Evolutionary conservation across 2,329 filamentous ascomycete species (phyloP).

Genomic region (Hypomyces rosellus): DNA sequence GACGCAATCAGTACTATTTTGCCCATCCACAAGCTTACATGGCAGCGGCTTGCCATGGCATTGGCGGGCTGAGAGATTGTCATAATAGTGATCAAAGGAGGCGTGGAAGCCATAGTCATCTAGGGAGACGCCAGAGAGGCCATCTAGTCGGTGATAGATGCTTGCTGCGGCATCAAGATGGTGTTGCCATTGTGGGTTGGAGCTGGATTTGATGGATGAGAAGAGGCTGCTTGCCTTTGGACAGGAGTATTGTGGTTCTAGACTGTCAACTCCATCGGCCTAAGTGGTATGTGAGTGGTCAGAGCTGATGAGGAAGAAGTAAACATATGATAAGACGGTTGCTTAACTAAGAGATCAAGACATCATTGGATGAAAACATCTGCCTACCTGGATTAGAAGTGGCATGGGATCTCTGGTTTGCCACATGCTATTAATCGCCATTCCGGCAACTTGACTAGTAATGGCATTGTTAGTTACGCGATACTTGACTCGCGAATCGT

Average conservation of each 20-base stretch:
- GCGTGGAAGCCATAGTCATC: conserved; percentile 58
- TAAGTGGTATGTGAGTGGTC: conserved; percentile 14
- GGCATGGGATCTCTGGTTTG: conserved; percentile 35
- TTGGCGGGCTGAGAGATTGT: conserved; percentile 72
- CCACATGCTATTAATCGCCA: conserved; percentile 68
- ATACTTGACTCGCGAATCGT: conserved; percentile 47
- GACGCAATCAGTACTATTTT: conserved; percentile 51
- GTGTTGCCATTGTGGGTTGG: conserved; percentile 49
- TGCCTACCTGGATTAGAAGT: conserved; percentile 38
- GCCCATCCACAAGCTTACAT: conserved; percentile 47
- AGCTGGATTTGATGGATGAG: conserved; percentile 35
- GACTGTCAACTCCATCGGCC: conserved; percentile 57
- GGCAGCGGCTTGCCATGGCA: conserved; percentile 70
- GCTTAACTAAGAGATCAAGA: no score
- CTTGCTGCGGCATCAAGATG: conserved; percentile 53
- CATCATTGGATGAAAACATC: background rate
- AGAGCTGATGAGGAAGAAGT: background rate
- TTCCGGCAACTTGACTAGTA: conserved; percentile 72
- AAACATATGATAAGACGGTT: background rate
- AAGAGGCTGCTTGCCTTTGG: conserved; percentile 39
- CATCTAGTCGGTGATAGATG: conserved; percentile 57
- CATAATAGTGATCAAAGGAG: conserved; percentile 76
- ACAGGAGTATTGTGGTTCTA: conserved; percentile 70
- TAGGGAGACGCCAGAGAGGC: conserved; percentile 57
- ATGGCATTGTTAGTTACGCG: conserved; percentile 78